Base-by-base conservation (phyloP, 2,329 filamentous ascomycete genomes). In the Xylaria sp. region DNA sequence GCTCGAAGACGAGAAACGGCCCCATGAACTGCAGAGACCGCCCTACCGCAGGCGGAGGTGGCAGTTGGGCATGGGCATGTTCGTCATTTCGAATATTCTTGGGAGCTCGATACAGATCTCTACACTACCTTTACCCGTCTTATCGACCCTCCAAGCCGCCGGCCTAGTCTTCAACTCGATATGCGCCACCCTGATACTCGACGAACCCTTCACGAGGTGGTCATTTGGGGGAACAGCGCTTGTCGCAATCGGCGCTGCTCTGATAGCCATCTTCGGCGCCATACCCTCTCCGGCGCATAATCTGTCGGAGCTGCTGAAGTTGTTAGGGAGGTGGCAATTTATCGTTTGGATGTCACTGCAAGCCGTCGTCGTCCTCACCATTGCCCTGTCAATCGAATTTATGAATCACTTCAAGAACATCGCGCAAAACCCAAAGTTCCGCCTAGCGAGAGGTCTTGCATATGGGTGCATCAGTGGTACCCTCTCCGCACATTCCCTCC, bases 151-250 rank as follows among this genome's bases (percentile, higher is more conserved):
- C 46, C 96, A 99, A 83, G 95, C 95, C 20, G 97, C 95, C 3
- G 96, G 96, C 54, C 87, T 99, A 65, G 96, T 99, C 71, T 99
- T 99, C 86, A 99, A 99, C 84, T 97, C 95, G 66, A 94, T 98
- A 81, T 97, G 97, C 86, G 96, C 96, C 70, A 97, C 94, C 54
- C 84, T 98, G 66, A 93, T 98, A 76, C 88, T 99, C 57, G 91
- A 92, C 77, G 95, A 99, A 81, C 93, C 94, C 4, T 99, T 98
- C 82, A 98, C 96, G 62, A 89, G 88, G 79, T 97, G 94, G 87
- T 98, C 95, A n/a, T 86, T 97, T 46, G 88, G 93, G 76, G 96
- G 96, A 46, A 99, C 96, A 1, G 76, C 96, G 62, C 88, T 99
- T 59, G 96, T 98, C 51, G 95, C 93, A 72, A 86, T 85, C 25